A percentile compares a stretch with the other conserved stretches of the same genome.
phyloP scores from a whole-genome alignment of 2,329 filamentous ascomycete genomes.

The Sporothrix schenckii region DNA sequence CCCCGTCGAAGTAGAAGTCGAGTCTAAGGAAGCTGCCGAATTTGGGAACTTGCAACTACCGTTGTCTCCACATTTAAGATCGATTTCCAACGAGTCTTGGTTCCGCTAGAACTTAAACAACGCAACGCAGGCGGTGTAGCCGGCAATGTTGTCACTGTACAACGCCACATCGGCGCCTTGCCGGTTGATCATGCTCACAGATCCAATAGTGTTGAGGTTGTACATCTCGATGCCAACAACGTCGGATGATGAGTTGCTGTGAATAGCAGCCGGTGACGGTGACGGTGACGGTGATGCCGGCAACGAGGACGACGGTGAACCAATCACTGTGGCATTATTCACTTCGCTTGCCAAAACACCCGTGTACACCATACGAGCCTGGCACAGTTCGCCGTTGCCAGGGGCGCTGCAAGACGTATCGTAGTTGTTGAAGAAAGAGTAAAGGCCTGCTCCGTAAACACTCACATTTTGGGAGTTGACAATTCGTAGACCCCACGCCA shows the following conservation, averaged over 20 bases:
- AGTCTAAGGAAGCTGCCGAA: not conserved
- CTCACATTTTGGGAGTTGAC: conserved; percentile 55
- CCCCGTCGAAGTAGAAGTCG: not conserved
- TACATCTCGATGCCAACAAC: conserved; percentile 43
- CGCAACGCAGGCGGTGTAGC: conserved; percentile 38
- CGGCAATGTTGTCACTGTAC: conserved; percentile 36
- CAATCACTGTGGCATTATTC: not conserved
- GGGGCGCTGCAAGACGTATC: conserved; percentile 48
- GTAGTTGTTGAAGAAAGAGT: conserved; percentile 64
- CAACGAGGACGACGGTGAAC: not conserved
- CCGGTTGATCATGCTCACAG: conserved; percentile 35
- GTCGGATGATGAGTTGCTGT: conserved; percentile 28
- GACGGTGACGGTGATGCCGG: conserved; percentile 17
- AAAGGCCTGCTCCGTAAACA: conserved; percentile 63
- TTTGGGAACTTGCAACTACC: not conserved
- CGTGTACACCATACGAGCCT: conserved; percentile 47
- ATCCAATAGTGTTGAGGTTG: conserved; percentile 53
- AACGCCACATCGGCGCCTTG: conserved; percentile 35
- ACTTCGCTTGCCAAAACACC: conserved; percentile 37
- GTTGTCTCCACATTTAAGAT: not conserved
- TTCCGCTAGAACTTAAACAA: conserved; percentile 37
- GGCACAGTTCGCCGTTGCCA: conserved; percentile 47
- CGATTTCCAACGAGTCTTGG: conserved; percentile 27
- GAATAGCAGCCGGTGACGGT: conserved; percentile 38
- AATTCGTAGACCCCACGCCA: conserved; percentile 66